Evolutionary conservation across 2,329 filamentous ascomycete genomes (phyloP), one percentile per base, ranked within the genome.

Genomic region (Alternaria dauci): DNA sequence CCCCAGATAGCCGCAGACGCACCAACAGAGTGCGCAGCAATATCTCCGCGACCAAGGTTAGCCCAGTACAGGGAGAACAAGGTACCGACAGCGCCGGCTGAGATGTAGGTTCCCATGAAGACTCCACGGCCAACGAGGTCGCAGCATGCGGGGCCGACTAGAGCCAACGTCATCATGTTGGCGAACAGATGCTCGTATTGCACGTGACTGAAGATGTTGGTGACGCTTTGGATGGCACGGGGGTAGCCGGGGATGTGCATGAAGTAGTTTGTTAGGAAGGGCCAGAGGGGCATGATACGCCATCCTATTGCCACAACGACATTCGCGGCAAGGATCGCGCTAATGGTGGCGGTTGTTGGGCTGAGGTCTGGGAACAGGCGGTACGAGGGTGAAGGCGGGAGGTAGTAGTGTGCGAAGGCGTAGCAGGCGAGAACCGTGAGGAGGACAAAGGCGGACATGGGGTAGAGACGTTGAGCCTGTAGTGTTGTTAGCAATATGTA

Each of bases 141-240:
- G 63, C 75, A 73, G 51, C 70, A 73, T 1, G 66, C 68, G 32
- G 85, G 85, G 25, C 91, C 92, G 18, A 93, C 82, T 70, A 91
- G 81, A 81, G 84, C 89, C 5, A 94, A 81, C 41, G 85, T 80
- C 8, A 84, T 68, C 85, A 91, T 88, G 78, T 94, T 94, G 42
- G 83, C 73, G 25, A 82, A 20, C 3, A 78, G 56, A 58, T 95
- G 92, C 47, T 77, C 71, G 18, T 88, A 66, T 3, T 77, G 79
- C 55, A 90, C 86, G 79, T 95, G 92, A 20, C 88, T 91, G 80
- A 93, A 91, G 51, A 87, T 80, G 66, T 87, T 87, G 34, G 87
- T 86, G 28, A 94, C 71, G 62, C 91, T 76, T 63, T 86, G 85
- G 20, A 87, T 59, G 4, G 90, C 84, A 63, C 84, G 84, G 8